Evolutionary conservation across 2,329 filamentous ascomycete genomes (phyloP).

Genomic region (Albophoma yamanashiensis): DNA sequence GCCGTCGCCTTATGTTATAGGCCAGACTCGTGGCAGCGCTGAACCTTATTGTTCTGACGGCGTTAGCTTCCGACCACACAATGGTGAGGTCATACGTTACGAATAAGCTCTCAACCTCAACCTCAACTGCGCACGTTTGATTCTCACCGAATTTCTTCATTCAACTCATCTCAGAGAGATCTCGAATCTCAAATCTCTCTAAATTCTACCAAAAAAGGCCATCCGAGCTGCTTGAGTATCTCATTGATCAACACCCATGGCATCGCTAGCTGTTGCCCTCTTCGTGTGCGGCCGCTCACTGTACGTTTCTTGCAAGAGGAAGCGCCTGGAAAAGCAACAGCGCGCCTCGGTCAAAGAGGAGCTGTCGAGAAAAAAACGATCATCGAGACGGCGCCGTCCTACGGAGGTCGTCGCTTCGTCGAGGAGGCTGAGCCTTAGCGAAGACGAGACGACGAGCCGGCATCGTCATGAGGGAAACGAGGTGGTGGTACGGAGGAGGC

Average conservation of each 20-base stretch:
- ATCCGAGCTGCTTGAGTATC: neutral
- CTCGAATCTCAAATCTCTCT: too few relatives aligned
- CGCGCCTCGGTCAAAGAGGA: neutral
- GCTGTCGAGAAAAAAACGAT: neutral
- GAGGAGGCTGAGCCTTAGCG: neutral
- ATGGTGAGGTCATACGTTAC: neutral
- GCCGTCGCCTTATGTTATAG: neutral
- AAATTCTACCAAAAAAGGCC: neutral
- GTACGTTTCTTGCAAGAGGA: neutral
- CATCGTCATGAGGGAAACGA: neutral
- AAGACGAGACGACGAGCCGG: neutral
- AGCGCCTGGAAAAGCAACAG: neutral
- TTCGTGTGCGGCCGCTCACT: neutral
- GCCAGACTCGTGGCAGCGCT: too few relatives aligned
- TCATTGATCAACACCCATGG: neutral
- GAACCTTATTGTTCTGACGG: neutral
- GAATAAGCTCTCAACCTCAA: too few relatives aligned
- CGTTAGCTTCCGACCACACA: neutral
- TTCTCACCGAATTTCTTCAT: neutral
- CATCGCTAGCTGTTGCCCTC: neutral
- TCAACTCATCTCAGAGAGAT: neutral
- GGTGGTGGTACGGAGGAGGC: neutral
- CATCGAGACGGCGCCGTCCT: neutral
- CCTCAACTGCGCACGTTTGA: neutral
- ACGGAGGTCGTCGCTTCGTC: neutral